phyloP scores from a whole-genome alignment of 1,284 basidiomycete species.

The Trametes polyzona region DNA sequence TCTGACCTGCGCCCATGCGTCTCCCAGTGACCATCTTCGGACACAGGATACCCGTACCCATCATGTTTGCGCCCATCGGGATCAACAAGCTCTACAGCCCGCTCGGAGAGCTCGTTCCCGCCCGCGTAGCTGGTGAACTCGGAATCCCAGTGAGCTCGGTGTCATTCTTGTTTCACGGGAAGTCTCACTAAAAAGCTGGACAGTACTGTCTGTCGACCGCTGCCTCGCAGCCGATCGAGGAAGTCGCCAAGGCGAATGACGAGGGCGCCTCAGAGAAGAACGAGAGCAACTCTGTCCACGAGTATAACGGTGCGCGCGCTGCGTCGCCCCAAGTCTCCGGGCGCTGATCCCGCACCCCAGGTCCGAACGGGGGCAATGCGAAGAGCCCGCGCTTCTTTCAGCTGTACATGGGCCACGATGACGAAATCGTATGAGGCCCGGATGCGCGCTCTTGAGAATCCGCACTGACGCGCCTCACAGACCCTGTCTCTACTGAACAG shows the following conservation, averaged over 20 bases:
- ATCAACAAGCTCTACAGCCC: slow-evolving; percentile 61
- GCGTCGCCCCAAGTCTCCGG: neutral
- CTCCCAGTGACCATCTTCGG: slow-evolving; percentile 52
- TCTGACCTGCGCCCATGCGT: too few species aligned
- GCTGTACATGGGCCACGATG: slow-evolving; percentile 63
- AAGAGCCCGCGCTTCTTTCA: slow-evolving; percentile 60
- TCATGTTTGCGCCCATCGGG: slow-evolving; percentile 61
- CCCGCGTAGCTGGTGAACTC: slow-evolving; percentile 57
- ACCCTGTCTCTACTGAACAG: slow-evolving; percentile 51
- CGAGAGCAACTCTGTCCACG: slow-evolving; percentile 43
- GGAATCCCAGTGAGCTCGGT: slow-evolving; percentile 49
- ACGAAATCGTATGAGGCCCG: slow-evolving; percentile 43
- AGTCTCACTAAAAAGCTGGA: neutral
- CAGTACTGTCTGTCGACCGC: slow-evolving; percentile 63
- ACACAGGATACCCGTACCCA: slow-evolving; percentile 54
- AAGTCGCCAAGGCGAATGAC: slow-evolving; percentile 54
- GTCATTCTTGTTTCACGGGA: neutral
- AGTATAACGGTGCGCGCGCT: slow-evolving; percentile 31
- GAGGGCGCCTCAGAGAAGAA: slow-evolving; percentile 41
- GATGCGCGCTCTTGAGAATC: neutral
- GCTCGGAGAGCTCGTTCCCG: slow-evolving; percentile 56
- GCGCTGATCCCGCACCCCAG: too few species aligned
- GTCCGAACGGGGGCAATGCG: slow-evolving; percentile 41
- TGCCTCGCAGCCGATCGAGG: slow-evolving; percentile 55
- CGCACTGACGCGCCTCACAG: slow-evolving; percentile 23